phyloP scores from a whole-genome alignment of 768 basidiomycete species.

The Boletus bicolor region DNA sequence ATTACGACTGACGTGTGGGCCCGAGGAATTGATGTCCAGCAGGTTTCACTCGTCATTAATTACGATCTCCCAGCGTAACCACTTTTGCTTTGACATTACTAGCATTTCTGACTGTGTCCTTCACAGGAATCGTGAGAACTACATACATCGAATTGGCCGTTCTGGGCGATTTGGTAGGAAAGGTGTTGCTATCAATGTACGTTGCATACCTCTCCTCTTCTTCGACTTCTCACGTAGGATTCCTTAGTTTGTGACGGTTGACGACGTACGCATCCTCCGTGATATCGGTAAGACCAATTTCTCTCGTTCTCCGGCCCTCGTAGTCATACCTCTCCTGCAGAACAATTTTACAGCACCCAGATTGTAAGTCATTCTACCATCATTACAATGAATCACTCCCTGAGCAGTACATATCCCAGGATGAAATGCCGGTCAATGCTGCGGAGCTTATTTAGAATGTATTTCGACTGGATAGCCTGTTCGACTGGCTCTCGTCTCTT shows the following conservation, averaged over 20 bases:
- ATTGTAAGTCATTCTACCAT: slow-evolving; percentile 52
- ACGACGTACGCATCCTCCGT: slow-evolving; percentile 93
- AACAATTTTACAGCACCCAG: slow-evolving; percentile 96
- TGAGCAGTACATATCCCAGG: slow-evolving; percentile 44
- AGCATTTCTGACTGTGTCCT: slow-evolving; percentile 12
- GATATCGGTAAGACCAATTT: slow-evolving; percentile 74
- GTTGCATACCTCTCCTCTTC: slow-evolving; percentile 27
- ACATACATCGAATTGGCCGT: slow-evolving; percentile 99
- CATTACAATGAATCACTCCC: slow-evolving; percentile 12
- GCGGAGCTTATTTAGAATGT: slow-evolving; percentile 83
- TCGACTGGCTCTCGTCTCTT: slow-evolving; percentile 6
- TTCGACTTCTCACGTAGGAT: slow-evolving; percentile 14
- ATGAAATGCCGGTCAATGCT: slow-evolving; percentile 99
- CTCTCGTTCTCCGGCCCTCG: neutral
- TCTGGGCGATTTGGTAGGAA: slow-evolving; percentile 99
- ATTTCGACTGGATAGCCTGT: neutral
- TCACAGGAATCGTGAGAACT: slow-evolving; percentile 91
- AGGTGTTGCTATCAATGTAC: slow-evolving; percentile 98
- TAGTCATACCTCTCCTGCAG: slow-evolving; percentile 36
- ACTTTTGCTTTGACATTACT: slow-evolving; percentile 4
- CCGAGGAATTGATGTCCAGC: slow-evolving; percentile 96
- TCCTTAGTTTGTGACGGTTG: slow-evolving; percentile 83
- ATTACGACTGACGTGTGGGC: slow-evolving; percentile 98
- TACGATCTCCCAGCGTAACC: slow-evolving; percentile 90
- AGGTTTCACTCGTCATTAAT: slow-evolving; percentile 96